Evolutionary conservation across 2,329 filamentous ascomycete species (phyloP).

Genomic region (Fusarium robinianum): DNA sequence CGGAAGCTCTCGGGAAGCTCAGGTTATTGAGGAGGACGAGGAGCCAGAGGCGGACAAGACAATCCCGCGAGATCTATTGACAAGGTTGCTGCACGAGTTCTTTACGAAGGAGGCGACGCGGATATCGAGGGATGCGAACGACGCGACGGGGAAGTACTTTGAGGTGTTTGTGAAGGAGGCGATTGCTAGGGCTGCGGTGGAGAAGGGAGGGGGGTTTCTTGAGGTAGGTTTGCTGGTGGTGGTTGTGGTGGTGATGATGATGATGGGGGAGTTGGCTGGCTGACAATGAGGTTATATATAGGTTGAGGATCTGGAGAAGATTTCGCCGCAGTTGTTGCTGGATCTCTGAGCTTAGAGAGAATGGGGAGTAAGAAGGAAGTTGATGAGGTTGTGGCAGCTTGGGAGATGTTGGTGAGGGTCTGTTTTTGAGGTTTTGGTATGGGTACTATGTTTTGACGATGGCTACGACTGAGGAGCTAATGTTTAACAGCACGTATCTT

Average conservation of each 20-base stretch:
- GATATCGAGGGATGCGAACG: constrained; percentile 77
- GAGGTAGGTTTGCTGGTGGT: constrained; percentile 61
- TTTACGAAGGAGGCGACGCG: constrained; percentile 74
- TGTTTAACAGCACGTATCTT: too few species aligned
- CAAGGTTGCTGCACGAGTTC: constrained; percentile 76
- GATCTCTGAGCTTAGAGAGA: constrained; percentile 66
- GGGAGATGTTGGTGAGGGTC: too few species aligned
- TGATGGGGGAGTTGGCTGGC: constrained; percentile 16
- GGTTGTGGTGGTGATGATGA: not conserved
- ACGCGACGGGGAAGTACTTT: constrained; percentile 79
- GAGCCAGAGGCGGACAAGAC: constrained; percentile 47
- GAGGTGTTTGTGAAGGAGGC: constrained; percentile 91
- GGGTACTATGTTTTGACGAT: too few species aligned
- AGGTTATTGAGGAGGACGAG: constrained; percentile 36
- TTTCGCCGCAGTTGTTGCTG: constrained; percentile 81
- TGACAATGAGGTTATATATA: too few species aligned
- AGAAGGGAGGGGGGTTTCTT: constrained; percentile 71
- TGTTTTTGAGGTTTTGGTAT: too few species aligned
- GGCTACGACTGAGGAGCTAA: too few species aligned
- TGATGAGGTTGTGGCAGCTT: too few species aligned
- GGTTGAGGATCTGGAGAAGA: constrained; percentile 88
- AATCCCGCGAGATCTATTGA: constrained; percentile 76
- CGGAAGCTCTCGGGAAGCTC: constrained; percentile 31
- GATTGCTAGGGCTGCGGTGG: constrained; percentile 75
- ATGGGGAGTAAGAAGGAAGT: too few species aligned